Base-by-base conservation (phyloP, 208 protist genomes). In the Trichomonas vaginalis region DNA sequence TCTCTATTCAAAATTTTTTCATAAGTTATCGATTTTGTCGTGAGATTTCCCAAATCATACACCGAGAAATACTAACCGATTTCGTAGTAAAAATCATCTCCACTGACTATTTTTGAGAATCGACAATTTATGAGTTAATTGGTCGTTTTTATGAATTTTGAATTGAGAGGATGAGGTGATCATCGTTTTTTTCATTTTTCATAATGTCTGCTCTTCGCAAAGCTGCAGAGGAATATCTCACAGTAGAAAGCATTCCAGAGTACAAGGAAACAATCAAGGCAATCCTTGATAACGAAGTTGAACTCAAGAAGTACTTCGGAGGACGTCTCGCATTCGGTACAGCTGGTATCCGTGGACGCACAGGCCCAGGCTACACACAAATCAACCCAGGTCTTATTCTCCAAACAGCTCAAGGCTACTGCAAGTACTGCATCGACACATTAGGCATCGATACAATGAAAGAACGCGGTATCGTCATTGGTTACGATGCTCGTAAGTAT, bases 381-480 rank as follows among this genome's bases (percentile, higher is more conserved):
- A n/a, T 95, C 10, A 95, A 95, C 40, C 32, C 47, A 45, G 47
- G 35, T 51, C 14, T 88, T 40, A 23, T 88, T 32, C 82, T 88
- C 39, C 82, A 88, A 40, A 88, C 82, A 45, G 82, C 92, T 32
- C 92, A 95, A 70, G 92, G 92, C 35, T 79, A 80, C 51, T 95
- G 92, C 49, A 9, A 6, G 32, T 95, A 95, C 61, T 23, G 21
- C 14, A 45, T 80, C 15, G 61, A 45, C 12, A 95, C 92, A 61
- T 35, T 80, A 42, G 92, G 92, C 35, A 14, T 51, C 14, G 45
- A 92, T 15, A 48, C 40, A 51, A 48, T 92, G 45, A 35, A 95
- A 70, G 17, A 95, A 42, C 47, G 40, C 21, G 92, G 92, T 79
- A 47, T 95, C 23, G 51, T 95, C 23, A 46, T 95, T 42, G 82